phyloP scores from a whole-genome alignment of 768 basidiomycete species.

The Russula sp. region DNA sequence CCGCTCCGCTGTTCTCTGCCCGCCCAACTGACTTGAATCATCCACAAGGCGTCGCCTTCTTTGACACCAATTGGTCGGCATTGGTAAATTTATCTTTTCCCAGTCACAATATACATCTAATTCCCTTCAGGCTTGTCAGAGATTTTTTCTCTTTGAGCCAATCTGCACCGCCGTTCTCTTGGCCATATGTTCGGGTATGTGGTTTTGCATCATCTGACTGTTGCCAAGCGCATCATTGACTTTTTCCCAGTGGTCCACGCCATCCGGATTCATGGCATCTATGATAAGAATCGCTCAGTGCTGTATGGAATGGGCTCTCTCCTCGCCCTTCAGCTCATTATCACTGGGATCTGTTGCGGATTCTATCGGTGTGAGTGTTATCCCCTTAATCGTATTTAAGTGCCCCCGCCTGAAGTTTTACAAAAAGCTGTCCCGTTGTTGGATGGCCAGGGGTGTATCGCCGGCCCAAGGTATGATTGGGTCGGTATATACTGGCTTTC shows the following conservation, averaged over 20 bases:
- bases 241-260: constrained; percentile 50
- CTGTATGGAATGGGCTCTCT: constrained; percentile 50
- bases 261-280: constrained; percentile 73
- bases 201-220: background rate
- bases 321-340: constrained; percentile 58
- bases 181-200: constrained; percentile 55
- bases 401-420: constrained; percentile 6
- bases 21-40: constrained; percentile 3
- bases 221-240: background rate
- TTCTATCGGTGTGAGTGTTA: constrained; percentile 62
- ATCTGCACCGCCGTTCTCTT: constrained; percentile 78
- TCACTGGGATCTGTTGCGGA: constrained; percentile 66
- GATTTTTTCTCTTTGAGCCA: constrained; percentile 80
- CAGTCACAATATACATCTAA: background rate
- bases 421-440: constrained; percentile 55
- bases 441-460: constrained; percentile 79
- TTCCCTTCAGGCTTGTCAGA: constrained; percentile 43
- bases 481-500: constrained; percentile 82
- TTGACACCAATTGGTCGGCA: constrained; percentile 62
- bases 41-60: constrained; percentile 69
- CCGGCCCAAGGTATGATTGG: constrained; percentile 74
- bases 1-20: background rate
- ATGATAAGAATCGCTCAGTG: constrained; percentile 52
- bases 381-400: constrained; percentile 4
- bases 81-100: constrained; percentile 32